phyloP scores from a whole-genome alignment of 371 early-diverging fungal genomes.

The Rhizomucor miehei region DNA sequence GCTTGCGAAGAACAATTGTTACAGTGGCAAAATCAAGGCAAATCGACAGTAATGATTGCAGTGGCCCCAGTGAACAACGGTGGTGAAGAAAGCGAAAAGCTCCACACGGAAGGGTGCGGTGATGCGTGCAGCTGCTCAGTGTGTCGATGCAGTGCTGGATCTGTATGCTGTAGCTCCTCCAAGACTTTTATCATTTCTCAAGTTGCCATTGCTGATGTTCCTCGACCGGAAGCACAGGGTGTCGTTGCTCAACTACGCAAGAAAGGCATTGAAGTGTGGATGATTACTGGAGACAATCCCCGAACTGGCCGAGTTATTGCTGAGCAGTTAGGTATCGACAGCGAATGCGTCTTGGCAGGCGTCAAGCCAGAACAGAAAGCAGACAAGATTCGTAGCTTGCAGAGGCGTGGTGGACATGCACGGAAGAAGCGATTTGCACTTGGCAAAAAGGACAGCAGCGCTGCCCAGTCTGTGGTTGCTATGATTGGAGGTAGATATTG shows the following conservation, averaged over 20 bases:
- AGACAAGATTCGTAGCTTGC: constrained; percentile 60
- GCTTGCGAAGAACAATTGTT: constrained; percentile 22
- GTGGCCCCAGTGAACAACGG: constrained; percentile 37
- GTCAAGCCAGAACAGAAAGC: constrained; percentile 70
- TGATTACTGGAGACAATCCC: constrained; percentile 71
- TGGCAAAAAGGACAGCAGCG: constrained; percentile 3
- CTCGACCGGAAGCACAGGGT: constrained; percentile 50
- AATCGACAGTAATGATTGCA: constrained; percentile 62
- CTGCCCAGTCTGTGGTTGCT: constrained; percentile 48
- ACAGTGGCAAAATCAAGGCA: constrained; percentile 60
- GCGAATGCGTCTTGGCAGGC: constrained; percentile 48
- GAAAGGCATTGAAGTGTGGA: constrained; percentile 62
- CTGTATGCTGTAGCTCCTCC: constrained; percentile 35
- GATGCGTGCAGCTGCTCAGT: constrained; percentile 46
- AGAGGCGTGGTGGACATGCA: constrained; percentile 29
- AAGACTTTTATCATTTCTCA: constrained; percentile 49
- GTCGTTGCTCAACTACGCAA: constrained; percentile 43
- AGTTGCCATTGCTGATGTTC: constrained; percentile 55
- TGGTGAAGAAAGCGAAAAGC: constrained; percentile 10
- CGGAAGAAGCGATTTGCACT: constrained; percentile 19
- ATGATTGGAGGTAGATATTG: constrained; percentile 47
- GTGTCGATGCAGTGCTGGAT: constrained; percentile 43
- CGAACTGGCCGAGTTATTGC: constrained; percentile 61
- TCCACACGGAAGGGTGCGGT: constrained; percentile 34
- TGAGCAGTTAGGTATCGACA: constrained; percentile 54